Percentiles rank a stretch among this genome's conserved stretches.
Conservation (phyloP, 805 yeast species). For the Ogataea minuta region DNA sequence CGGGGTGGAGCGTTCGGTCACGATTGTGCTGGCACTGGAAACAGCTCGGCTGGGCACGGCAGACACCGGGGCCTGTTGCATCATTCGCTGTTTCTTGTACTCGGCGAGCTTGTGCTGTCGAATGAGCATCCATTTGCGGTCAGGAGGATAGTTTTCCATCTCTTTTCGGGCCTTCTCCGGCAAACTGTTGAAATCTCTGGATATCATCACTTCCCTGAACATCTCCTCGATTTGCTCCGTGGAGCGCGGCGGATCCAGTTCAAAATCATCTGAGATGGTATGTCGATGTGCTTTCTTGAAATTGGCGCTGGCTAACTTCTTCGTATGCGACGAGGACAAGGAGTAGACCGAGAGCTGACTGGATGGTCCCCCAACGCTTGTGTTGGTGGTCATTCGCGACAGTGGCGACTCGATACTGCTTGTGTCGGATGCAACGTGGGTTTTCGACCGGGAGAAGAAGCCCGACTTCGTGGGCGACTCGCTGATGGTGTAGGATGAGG, state of each 20-base stretch:
- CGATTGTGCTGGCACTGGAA: slow-evolving; percentile 17
- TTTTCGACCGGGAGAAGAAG: slow-evolving; percentile 20
- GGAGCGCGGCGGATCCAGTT: slow-evolving; percentile 65
- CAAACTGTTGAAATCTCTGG: slow-evolving; percentile 66
- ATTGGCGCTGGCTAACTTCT: slow-evolving; percentile 25
- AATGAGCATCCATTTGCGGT: slow-evolving; percentile 88
- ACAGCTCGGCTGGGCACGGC: slow-evolving; percentile 16
- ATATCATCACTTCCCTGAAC: slow-evolving; percentile 78
- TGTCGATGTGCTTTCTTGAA: slow-evolving; percentile 36
- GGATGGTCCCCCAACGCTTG: slow-evolving; percentile 17
- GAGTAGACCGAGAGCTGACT: slow-evolving; percentile 25
- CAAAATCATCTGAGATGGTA: slow-evolving; percentile 39
- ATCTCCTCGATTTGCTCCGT: slow-evolving; percentile 64
- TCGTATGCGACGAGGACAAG: slow-evolving; percentile 29
- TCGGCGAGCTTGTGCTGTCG: slow-evolving; percentile 84
- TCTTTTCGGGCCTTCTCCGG: slow-evolving; percentile 72
- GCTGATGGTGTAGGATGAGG: slow-evolving; percentile 13
- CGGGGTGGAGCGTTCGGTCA: slow-evolving; percentile 10
- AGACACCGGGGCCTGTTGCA: slow-evolving; percentile 13
- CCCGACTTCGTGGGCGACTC: slow-evolving; percentile 27
- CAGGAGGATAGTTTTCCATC: slow-evolving; percentile 68
- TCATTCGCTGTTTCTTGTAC: slow-evolving; percentile 45
- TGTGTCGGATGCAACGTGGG: slow-evolving; percentile 14
- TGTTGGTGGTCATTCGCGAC: slow-evolving; percentile 29
- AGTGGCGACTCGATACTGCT: slow-evolving; percentile 27